phyloP scores from a whole-genome alignment of 192 early-diverging fungal genomes.

The Coemansia erecta region DNA sequence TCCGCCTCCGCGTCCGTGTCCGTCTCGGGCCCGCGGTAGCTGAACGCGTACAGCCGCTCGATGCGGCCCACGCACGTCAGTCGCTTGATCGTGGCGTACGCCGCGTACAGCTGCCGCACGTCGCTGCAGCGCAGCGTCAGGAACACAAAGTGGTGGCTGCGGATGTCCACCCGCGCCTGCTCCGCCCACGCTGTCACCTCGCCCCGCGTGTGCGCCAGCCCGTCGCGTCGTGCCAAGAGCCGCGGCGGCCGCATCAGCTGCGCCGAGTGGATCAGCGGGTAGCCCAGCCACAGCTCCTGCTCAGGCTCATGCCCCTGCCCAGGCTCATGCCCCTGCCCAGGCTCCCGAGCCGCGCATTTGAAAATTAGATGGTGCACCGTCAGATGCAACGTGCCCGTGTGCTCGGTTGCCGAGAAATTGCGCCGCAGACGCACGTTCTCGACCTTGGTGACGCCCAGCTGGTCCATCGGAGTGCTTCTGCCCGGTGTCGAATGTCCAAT shows the following conservation, averaged over 20 bases:
- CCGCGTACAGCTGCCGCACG: slow-evolving; percentile 69
- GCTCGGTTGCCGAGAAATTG: slow-evolving; percentile 7
- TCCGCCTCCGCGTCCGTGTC: slow-evolving; percentile 18
- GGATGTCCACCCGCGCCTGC: slow-evolving; percentile 55
- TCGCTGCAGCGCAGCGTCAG: slow-evolving; percentile 65
- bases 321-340: no score
- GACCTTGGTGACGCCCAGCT: slow-evolving; percentile 26
- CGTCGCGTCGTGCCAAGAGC: slow-evolving; percentile 4
- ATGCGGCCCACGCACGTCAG: slow-evolving; percentile 74
- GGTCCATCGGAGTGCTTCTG: slow-evolving; percentile 33
- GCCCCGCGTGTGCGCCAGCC: neutral
- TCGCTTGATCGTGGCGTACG: slow-evolving; percentile 76
- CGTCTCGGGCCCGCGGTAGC: no score
- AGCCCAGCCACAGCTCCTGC: slow-evolving; percentile 61
- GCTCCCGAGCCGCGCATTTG: no score
- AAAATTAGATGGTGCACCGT: slow-evolving; percentile 80
- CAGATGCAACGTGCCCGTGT: slow-evolving; percentile 63
- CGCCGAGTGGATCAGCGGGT: slow-evolving; percentile 81
- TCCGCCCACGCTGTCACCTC: slow-evolving; percentile 27
- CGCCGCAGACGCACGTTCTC: slow-evolving; percentile 42
- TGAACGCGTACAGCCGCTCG: slow-evolving; percentile 79
- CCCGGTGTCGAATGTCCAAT: no score
- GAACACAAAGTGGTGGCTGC: slow-evolving; percentile 81
- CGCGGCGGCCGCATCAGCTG: slow-evolving; percentile 43
- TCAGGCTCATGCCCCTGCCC: neutral